Conservation (phyloP, 208 protist species). For the Leishmania martiniquensis region DNA sequence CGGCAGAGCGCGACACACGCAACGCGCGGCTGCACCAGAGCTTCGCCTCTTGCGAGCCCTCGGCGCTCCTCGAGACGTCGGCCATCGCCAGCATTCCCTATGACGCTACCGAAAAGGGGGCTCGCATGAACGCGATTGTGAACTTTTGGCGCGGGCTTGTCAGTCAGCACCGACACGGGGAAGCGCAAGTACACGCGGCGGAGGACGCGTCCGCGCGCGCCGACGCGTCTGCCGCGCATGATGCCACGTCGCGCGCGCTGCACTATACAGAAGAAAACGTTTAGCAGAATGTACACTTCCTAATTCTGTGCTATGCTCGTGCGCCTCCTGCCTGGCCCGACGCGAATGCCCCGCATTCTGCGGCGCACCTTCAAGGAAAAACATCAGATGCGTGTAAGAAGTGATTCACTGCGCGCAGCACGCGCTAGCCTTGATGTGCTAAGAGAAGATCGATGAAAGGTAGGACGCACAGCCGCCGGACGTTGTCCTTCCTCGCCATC, state of each 20-base stretch:
- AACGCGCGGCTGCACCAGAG: constrained; percentile 31
- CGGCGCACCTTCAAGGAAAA: not conserved
- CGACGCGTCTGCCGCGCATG: not conserved
- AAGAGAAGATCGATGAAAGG: not conserved
- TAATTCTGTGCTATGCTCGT: not conserved
- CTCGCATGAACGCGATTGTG: constrained; percentile 57
- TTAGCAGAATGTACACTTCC: not conserved
- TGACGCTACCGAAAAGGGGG: constrained; percentile 34
- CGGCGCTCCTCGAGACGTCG: constrained; percentile 1
- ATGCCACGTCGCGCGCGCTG: constrained; percentile 2
- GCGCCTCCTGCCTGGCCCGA: not conserved
- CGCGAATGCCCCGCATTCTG: not conserved
- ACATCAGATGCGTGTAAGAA: not conserved
- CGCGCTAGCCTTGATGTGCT: not conserved
- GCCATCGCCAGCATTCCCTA: constrained; percentile 9
- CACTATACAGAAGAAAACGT: constrained; percentile 11
- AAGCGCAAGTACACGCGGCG: not conserved
- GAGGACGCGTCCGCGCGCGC: not conserved
- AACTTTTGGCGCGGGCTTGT: constrained; percentile 70
- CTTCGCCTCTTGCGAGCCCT: not conserved
- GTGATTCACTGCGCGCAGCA: not conserved
- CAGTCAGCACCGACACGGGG: constrained; percentile 45
- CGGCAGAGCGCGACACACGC: constrained; percentile 23
- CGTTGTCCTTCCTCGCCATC: not conserved
- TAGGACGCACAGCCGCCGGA: not conserved